Evolutionary conservation across 495 filamentous ascomycete genomes (phyloP), one percentile per base, ranked within the genome.

Genomic region (Aspergillus taichungensis): DNA sequence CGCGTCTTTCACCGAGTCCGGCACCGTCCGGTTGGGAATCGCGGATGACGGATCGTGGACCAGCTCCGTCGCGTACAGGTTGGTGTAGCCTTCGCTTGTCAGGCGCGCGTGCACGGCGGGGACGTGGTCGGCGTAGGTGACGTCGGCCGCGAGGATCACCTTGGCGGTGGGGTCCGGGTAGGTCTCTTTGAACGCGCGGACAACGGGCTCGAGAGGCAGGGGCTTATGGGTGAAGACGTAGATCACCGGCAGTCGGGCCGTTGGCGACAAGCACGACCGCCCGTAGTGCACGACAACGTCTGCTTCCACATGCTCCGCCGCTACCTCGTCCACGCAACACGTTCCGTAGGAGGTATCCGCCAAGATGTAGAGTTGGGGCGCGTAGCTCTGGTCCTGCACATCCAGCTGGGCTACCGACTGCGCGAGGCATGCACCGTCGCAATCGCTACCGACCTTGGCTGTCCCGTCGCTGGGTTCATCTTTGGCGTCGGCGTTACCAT

Each of bases 251-350:
- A 99, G 67, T 41, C 90, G 72, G 5, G 87, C 84, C 0, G 91
- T 94, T 9, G 92, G 94, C 2, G 87, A 94, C 18, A 99, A 71
- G 61, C 92, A 99, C 0, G 89, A 82, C 34, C 91, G 76, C 14
- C 92, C 92, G 55, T 97, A 99, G 60, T 99, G 92, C 12, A 99
- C 85, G 5, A 97, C 84, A 5, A 85, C 88, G 42, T 97, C 84
- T 6, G 92, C 90, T 55, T 87, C 73, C 28, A 86, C 84, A 62
- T 99, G 94, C 56, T 97, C 91, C 11, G 94, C 92, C 2, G 92
- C 94, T 37, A 97, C 84, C 63, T 99, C 92, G 50, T 99, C 92
- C 40, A 96, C 89, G 60, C 92, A 99, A 68, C 92, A 99, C 5
- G 90, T 79, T 36, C 92, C 91, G 64, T 97, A 99, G 2, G 90